phyloP scores from a whole-genome alignment of 129 eudicot species.

The Ambrosia trifida region DNA sequence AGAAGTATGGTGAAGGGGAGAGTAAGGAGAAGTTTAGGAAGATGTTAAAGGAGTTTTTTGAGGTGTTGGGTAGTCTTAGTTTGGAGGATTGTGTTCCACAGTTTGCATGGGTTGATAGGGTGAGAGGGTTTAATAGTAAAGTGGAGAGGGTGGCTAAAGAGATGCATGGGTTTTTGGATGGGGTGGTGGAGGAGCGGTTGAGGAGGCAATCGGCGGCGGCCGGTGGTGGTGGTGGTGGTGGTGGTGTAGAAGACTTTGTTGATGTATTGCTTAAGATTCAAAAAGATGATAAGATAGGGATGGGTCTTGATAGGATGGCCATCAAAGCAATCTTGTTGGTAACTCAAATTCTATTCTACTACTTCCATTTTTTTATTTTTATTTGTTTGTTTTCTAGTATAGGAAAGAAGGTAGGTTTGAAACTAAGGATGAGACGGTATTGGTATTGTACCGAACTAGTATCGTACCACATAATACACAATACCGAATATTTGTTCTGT shows the following conservation, averaged over 20 bases:
- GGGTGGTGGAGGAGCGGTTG: slow-evolving; percentile 39
- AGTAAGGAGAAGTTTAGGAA: slow-evolving; percentile 34
- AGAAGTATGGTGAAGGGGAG: slow-evolving; percentile 46
- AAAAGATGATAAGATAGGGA: slow-evolving; percentile 20
- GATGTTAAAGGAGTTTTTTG: slow-evolving; percentile 37
- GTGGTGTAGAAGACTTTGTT: slow-evolving; percentile 38
- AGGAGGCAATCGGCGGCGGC: neutral
- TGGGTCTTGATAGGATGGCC: slow-evolving; percentile 9
- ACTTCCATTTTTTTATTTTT: neutral
- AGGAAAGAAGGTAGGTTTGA: no score
- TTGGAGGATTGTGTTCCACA: slow-evolving; percentile 48
- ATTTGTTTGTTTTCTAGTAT: neutral
- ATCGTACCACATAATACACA: no score
- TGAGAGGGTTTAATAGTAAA: slow-evolving; percentile 32
- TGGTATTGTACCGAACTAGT: neutral
- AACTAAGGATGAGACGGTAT: no score
- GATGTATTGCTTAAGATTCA: slow-evolving; percentile 43
- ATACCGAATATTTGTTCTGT: no score
- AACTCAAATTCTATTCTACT: neutral
- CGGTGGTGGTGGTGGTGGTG: neutral
- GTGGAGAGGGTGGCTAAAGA: slow-evolving; percentile 30
- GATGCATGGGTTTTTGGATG: slow-evolving; percentile 42
- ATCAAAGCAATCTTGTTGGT: slow-evolving; percentile 53
- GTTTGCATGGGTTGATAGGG: slow-evolving; percentile 40
- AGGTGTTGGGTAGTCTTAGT: slow-evolving; percentile 36